Base-by-base conservation (phyloP, 768 basidiomycete genomes). In the Gloeopeniophorella convolvens region DNA sequence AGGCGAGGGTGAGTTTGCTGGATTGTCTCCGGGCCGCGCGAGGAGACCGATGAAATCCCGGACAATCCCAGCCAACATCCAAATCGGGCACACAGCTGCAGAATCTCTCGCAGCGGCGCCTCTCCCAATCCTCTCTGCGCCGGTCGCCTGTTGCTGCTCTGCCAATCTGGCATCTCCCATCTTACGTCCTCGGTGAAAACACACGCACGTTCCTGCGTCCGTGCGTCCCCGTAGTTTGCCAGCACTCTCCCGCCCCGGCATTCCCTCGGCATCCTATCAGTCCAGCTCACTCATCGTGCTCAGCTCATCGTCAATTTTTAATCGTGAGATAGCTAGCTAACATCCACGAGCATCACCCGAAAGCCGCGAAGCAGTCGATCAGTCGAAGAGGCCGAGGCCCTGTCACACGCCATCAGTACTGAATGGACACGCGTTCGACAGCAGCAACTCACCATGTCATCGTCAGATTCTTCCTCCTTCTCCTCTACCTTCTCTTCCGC, bases 371-470 rank as follows among this genome's bases (percentile, higher is more conserved):
- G 41, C 26, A 51, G 35, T 34, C 13, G 33, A 42, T 66, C 82
- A 93, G 71, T 92, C 91, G 72, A 95, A 95, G 51, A 95, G 79
- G 74, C 92, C 90, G 67, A 95, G 90, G 76, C 92, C 92, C 90
- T 88, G 60, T 61, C 28, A 34, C 58, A 18, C 42, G 44, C 34
- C n/a, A n/a, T 50, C 34, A 48, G 41, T 49, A 50, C 24, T 37
- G 24, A 43, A 32, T 18, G 32, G 24, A 12, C 50, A 45, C 50
- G 27, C 5, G 26, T 7, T 13, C 16, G 16, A 20, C 30, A 35
- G 5, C 26, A 27, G 24, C 37, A 41, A 70, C 83, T 59, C 65
- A 88, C 88, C 88, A 92, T 89, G 68, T 91, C 90, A 13, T 85
- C 90, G 57, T 90, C 89, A 41, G 85, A 87, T 66, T 90, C 80